Evolutionary conservation across 2,329 filamentous ascomycete species (phyloP).

Genomic region (Calycina herbarum): DNA sequence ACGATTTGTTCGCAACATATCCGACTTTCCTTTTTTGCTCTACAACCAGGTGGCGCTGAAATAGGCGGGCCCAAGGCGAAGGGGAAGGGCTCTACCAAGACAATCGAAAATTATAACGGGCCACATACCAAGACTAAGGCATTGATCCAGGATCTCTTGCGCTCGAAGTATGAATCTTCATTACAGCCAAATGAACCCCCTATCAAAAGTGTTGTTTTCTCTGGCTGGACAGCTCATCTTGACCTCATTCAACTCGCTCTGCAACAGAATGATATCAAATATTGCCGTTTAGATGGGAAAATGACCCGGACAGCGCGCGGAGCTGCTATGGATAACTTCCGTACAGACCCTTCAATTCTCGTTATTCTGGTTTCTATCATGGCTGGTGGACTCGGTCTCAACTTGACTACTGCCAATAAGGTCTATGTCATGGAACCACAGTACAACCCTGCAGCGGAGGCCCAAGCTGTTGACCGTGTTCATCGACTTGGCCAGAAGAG

Average conservation of each 20-base stretch:
- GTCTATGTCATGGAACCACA: slow-evolving; percentile 99
- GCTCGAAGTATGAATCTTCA: slow-evolving; percentile 62
- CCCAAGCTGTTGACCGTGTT: slow-evolving; percentile 91
- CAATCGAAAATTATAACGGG: slow-evolving; percentile 69
- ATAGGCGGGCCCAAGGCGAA: slow-evolving; percentile 35
- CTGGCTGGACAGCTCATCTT: slow-evolving; percentile 92
- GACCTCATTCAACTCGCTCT: slow-evolving; percentile 88
- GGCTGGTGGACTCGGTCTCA: slow-evolving; percentile 88
- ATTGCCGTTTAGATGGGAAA: slow-evolving; percentile 83
- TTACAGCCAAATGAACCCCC: slow-evolving; percentile 60
- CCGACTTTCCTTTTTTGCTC: slow-evolving; percentile 63
- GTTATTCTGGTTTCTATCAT: slow-evolving; percentile 91
- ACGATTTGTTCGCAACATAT: slow-evolving; percentile 67
- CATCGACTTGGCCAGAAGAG: slow-evolving; percentile 88
- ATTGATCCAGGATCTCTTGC: slow-evolving; percentile 71
- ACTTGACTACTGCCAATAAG: slow-evolving; percentile 79
- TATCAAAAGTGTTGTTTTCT: slow-evolving; percentile 92
- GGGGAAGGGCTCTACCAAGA: slow-evolving; percentile 49
- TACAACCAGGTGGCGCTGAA: slow-evolving; percentile 51
- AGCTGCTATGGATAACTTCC: slow-evolving; percentile 74
- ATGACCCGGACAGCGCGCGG: slow-evolving; percentile 77
- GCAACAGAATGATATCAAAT: slow-evolving; percentile 63
- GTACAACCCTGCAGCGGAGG: slow-evolving; percentile 93
- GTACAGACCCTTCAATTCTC: slow-evolving; percentile 66
- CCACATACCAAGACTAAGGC: slow-evolving; percentile 92